Conservation (phyloP, 306 rosid genomes). For the Fagus crenata region DNA sequence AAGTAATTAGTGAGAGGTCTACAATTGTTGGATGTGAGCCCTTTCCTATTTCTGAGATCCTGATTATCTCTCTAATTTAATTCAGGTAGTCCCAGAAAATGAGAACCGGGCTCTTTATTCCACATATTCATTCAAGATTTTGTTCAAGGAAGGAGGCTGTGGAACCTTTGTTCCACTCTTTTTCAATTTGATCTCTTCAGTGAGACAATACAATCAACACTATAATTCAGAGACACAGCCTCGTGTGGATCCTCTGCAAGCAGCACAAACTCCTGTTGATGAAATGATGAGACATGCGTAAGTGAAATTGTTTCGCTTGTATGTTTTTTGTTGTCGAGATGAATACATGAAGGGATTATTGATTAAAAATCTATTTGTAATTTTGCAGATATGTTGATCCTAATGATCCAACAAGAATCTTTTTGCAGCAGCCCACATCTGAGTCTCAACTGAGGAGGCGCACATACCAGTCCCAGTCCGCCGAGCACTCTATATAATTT, state of each 20-base stretch:
- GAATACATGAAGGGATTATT: conserved; percentile 8
- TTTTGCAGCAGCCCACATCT: conserved; percentile 85
- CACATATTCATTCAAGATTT: conserved; percentile 77
- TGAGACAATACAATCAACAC: conserved; percentile 71
- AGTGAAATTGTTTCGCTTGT: conserved; percentile 28
- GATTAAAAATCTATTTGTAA: neutral
- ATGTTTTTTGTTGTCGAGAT: neutral
- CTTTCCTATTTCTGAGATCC: neutral
- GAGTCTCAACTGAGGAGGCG: conserved; percentile 95
- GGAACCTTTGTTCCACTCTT: conserved; percentile 96
- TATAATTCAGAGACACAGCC: conserved; percentile 40
- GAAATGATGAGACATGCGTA: conserved; percentile 99
- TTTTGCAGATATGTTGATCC: conserved; percentile 95
- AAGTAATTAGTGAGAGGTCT: conserved; percentile 32
- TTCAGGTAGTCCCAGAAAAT: conserved; percentile 81
- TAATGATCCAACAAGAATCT: conserved; percentile 90
- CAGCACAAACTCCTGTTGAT: conserved; percentile 95
- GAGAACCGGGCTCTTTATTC: conserved; percentile 80
- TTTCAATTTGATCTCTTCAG: conserved; percentile 83
- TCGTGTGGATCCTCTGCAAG: conserved; percentile 77
- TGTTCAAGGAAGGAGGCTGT: conserved; percentile 98
- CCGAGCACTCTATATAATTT: conserved; percentile 43
- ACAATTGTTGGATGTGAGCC: neutral
- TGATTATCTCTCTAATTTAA: neutral
- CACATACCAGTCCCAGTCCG: conserved; percentile 68